A percentile compares a stretch with the other conserved stretches of the same genome.
Conservation (phyloP, 106 monocot genomes). For the Alisma plantagoaquatica region DNA sequence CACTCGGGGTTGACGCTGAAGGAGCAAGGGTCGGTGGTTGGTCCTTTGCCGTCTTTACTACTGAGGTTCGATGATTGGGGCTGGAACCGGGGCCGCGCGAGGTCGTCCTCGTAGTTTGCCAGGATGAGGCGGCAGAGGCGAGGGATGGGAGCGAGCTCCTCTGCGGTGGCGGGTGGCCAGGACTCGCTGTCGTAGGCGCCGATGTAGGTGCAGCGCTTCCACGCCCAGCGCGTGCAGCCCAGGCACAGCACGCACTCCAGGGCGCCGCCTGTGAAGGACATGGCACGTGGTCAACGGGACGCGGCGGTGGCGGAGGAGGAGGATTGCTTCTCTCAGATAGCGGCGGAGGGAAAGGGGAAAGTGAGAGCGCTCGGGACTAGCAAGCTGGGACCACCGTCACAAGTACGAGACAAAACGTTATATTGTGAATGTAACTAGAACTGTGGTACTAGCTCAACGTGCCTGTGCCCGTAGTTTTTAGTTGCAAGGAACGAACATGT, state of each 20-base stretch:
- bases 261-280: too few species aligned
- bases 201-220: slow-evolving; percentile 74
- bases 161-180: slow-evolving; percentile 46
- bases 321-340: not conserved
- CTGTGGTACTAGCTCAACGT: too few species aligned
- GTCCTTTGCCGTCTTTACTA: too few species aligned
- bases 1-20: slow-evolving; percentile 49
- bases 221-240: slow-evolving; percentile 74
- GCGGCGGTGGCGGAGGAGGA: not conserved
- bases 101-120: slow-evolving; percentile 59
- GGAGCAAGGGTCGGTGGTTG: slow-evolving; percentile 20
- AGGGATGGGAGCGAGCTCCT: slow-evolving; percentile 55
- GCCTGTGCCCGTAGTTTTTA: too few species aligned
- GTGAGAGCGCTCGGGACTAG: not conserved
- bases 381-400: too few species aligned
- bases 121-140: slow-evolving; percentile 58
- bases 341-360: too few species aligned
- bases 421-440: too few species aligned
- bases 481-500: too few species aligned
- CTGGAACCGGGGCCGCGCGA: slow-evolving; percentile 28
- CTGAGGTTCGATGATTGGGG: too few species aligned
- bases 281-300: slow-evolving; percentile 33
- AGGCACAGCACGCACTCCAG: slow-evolving; percentile 72
- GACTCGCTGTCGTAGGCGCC: slow-evolving; percentile 76
- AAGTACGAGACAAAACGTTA: too few species aligned